Conservation (phyloP, 257 asterid species). For the Scutellaria barbata region DNA sequence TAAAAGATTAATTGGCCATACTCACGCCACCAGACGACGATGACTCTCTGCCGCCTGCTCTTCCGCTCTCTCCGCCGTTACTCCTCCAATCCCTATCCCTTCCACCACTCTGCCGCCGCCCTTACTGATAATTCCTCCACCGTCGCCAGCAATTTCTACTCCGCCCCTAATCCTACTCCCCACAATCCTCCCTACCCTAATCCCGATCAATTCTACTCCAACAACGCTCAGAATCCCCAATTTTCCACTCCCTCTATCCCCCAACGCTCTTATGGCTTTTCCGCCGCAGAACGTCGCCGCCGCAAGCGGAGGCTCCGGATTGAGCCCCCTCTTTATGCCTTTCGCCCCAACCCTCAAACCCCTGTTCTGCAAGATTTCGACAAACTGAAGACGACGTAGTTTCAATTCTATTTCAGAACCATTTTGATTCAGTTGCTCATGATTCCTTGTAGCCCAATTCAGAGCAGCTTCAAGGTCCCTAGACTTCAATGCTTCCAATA, state of each 20-base stretch:
- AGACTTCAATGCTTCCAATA: conserved; percentile 76
- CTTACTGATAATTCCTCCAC: background rate
- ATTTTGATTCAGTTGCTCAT: conserved; percentile 56
- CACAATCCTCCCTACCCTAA: conserved; percentile 18
- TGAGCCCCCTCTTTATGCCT: conserved; percentile 85
- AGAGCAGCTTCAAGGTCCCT: conserved; percentile 81
- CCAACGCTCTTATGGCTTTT: conserved; percentile 59
- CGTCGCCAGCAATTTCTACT: conserved; percentile 9
- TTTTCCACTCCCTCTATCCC: conserved; percentile 23
- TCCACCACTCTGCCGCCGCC: conserved; percentile 28
- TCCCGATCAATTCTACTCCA: conserved; percentile 6
- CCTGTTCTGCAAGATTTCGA: conserved; percentile 71
- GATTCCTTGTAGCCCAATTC: conserved; percentile 70
- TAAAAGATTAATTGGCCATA: too few relatives aligned
- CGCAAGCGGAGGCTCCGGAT: conserved; percentile 86
- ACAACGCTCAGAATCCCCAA: conserved; percentile 21
- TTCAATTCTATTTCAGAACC: conserved; percentile 81
- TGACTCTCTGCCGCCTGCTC: conserved; percentile 45
- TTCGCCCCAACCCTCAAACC: conserved; percentile 66
- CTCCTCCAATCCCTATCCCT: conserved; percentile 32
- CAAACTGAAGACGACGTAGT: conserved; percentile 77
- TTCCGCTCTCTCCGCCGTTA: conserved; percentile 58
- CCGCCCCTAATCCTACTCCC: conserved; percentile 10
- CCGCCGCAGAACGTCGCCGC: conserved; percentile 88
- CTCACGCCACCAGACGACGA: conserved; percentile 24